Base-by-base conservation (phyloP, 2,329 filamentous ascomycete species). In the Septoria petroselini region DNA sequence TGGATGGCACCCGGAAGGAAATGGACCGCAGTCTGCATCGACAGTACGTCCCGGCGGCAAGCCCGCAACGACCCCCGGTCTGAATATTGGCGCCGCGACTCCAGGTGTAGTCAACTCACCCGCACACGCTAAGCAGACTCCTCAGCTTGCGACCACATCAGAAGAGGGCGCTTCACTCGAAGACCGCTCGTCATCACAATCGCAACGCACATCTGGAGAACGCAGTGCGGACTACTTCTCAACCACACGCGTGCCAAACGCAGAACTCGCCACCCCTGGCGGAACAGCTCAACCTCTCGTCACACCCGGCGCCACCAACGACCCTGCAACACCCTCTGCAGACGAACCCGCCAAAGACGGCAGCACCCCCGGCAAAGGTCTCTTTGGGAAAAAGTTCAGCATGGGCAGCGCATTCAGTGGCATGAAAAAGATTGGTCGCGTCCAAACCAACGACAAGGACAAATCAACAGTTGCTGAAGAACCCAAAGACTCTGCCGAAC, bases 371-470 rank as follows among this genome's bases (percentile, higher is more conserved):
- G 62, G 62, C 9, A 66, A 65, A 40, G 79, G 79, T 53, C 74
- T 88, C 4, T 94, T 95, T 66, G 83, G 86, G 35, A 93, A 91
- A 72, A 88, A 88, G 62, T 91, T 95, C 68, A 83, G 86, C 40
- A 85, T 88, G 81, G 79, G 76, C 53, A 66, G 63, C 58, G 83
- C 84, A 0, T 90, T 91, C 63, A 60, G 60, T 29, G 84, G 85
- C 59, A 85, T 84, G 62, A 96, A 94, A 74, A 95, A 95, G 70
- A 76, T 91, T 11, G 83, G 83, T 9, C 81, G 88, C 12, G 84
- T 84, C 2, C 74, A 78, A 3, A 84, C 84, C 3, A 79, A 79
- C 4, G 80, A 85, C 57, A 71, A 70, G 3, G 82, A 86, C 52
- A 94, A 93, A 66, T 83, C 88, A 0, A 80, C 80, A 1, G 76